Conservation (phyloP, 441 rosid genomes). For the Brassica hybrid region DNA sequence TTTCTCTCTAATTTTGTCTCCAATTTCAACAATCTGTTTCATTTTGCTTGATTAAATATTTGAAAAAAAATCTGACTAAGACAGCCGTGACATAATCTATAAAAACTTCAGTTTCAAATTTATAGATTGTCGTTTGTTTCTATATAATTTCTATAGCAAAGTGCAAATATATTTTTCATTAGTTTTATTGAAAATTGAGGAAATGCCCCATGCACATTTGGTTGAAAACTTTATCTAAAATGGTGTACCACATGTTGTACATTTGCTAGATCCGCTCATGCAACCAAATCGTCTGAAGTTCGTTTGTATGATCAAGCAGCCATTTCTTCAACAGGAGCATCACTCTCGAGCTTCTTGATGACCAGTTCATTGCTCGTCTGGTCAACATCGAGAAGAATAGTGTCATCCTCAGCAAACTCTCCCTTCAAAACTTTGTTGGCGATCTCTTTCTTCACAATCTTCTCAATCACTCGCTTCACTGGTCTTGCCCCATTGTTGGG, state of each 20-base stretch:
- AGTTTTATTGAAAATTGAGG: no score
- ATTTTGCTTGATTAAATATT: background rate
- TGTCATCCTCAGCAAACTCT: slow-evolving; percentile 76
- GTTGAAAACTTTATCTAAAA: background rate
- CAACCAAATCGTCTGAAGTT: background rate
- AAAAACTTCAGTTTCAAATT: no score
- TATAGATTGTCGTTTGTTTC: background rate
- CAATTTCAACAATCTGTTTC: background rate
- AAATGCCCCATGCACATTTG: no score
- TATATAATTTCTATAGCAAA: no score
- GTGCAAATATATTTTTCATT: no score
- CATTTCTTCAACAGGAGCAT: slow-evolving; percentile 11
- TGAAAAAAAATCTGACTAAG: background rate
- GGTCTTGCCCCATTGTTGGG: slow-evolving; percentile 92
- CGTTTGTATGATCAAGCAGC: background rate
- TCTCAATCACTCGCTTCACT: slow-evolving; percentile 86
- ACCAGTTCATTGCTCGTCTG: slow-evolving; percentile 51
- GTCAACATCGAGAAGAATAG: slow-evolving; percentile 46
- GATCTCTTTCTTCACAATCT: slow-evolving; percentile 70
- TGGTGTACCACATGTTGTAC: background rate
- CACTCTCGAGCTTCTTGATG: slow-evolving; percentile 62
- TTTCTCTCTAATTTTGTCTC: no score
- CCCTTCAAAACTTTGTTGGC: slow-evolving; percentile 76
- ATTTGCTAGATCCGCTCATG: background rate
- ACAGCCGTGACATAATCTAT: background rate